Percentiles rank a stretch among this genome's conserved stretches.
phyloP scores from a whole-genome alignment of 2,329 filamentous ascomycete species.

The Aspergillus ustus region DNA sequence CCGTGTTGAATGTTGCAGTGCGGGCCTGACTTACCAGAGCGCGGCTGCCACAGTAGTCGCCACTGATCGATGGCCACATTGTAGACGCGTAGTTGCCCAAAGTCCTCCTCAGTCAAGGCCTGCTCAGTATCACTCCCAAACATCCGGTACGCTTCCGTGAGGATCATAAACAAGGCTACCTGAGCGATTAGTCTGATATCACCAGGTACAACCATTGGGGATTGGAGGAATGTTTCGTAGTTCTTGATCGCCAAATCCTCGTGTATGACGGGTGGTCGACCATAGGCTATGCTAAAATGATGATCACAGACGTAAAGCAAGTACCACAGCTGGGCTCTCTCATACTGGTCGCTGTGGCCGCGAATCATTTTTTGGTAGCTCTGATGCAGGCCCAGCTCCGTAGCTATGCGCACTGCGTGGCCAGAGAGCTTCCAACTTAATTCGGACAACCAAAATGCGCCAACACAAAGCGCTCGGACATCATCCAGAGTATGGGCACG shows the following conservation, averaged over 20 bases:
- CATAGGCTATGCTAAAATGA: slow-evolving; percentile 67
- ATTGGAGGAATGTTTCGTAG: slow-evolving; percentile 61
- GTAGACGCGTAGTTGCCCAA: slow-evolving; percentile 53
- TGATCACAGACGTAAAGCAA: slow-evolving; percentile 68
- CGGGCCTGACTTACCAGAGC: slow-evolving; percentile 41
- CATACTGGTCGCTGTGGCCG: slow-evolving; percentile 55
- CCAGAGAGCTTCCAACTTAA: slow-evolving; percentile 67
- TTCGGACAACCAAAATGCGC: slow-evolving; percentile 67
- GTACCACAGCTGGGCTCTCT: slow-evolving; percentile 65
- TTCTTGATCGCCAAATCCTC: slow-evolving; percentile 63
- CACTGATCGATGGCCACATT: slow-evolving; percentile 58
- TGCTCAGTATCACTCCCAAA: slow-evolving; percentile 62
- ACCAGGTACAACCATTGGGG: slow-evolving; percentile 56
- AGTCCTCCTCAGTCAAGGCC: slow-evolving; percentile 56
- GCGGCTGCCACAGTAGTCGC: slow-evolving; percentile 55
- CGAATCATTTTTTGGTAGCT: slow-evolving; percentile 56
- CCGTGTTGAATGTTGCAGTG: not conserved
- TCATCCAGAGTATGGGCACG: slow-evolving; percentile 62
- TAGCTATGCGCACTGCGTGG: slow-evolving; percentile 62
- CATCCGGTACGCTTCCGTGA: slow-evolving; percentile 60
- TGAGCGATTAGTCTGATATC: slow-evolving; percentile 64
- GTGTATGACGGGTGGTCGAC: slow-evolving; percentile 61
- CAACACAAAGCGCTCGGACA: slow-evolving; percentile 63
- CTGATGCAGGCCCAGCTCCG: slow-evolving; percentile 61
- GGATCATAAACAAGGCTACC: slow-evolving; percentile 62